phyloP scores from a whole-genome alignment of 1,284 basidiomycete genomes.

The Leccinum fuscescens region DNA sequence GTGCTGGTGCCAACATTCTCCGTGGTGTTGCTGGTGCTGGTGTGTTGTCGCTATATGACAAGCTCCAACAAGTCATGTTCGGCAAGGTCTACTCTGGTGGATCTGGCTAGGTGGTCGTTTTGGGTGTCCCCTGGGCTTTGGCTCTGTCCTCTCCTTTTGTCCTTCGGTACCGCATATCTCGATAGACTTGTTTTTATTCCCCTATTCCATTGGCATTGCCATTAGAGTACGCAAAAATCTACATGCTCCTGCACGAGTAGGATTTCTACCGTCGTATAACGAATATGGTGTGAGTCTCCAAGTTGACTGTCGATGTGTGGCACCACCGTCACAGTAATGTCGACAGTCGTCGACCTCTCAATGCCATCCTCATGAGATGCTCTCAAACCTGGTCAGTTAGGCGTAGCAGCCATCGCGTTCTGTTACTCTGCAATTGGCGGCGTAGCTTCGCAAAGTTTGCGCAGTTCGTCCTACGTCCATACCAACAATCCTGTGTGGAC shows the following conservation, averaged over 20 bases:
- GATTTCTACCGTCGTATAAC: constrained; percentile 8
- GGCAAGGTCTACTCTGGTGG: constrained; percentile 95
- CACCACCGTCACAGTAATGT: not conserved
- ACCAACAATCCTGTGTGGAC: constrained; percentile 84
- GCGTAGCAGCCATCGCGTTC: not conserved
- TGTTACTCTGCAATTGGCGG: not conserved
- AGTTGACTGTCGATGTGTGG: not conserved
- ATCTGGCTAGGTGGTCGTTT: constrained; percentile 26
- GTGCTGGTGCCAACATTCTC: constrained; percentile 96
- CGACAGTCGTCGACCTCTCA: not conserved
- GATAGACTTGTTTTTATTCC: constrained; percentile 38
- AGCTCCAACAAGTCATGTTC: constrained; percentile 88
- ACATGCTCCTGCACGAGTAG: constrained; percentile 29
- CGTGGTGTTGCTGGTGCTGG: constrained; percentile 98
- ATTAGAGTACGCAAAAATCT: constrained; percentile 21
- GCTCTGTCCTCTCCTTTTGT: constrained; percentile 35
- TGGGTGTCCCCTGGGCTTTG: constrained; percentile 23
- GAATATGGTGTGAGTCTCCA: constrained; percentile 16
- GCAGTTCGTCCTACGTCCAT: constrained; percentile 66
- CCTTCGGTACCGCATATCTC: constrained; percentile 24
- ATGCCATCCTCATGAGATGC: constrained; percentile 13
- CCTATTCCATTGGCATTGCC: constrained; percentile 21
- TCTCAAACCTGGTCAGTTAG: not conserved
- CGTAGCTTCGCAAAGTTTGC: constrained; percentile 12
- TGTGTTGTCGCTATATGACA: constrained; percentile 93